Evolutionary conservation across 2,329 filamentous ascomycete species (phyloP), one percentile per base, ranked within the genome.

Genomic region (Venturia aucupariae): DNA sequence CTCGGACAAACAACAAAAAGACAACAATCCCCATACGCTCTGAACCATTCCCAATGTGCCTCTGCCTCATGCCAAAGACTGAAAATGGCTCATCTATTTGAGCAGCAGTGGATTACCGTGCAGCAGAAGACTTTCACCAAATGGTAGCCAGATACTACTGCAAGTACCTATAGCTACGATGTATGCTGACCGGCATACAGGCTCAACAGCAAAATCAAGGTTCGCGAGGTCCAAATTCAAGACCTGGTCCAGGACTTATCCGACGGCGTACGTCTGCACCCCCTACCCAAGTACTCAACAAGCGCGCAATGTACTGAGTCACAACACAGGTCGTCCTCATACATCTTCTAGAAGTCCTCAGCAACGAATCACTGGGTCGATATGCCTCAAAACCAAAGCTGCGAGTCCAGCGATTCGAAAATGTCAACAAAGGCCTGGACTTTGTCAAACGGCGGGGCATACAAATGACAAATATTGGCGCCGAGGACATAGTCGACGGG

Each of bases 81-180:
- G 27, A 35, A n/a, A 57, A 57, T 57, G 51, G 51, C 51, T 57
- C 51, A 57, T 22, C 30, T 79, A 70, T 77, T 80, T 72, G 84
- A 87, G 76, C 82, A 85, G 78, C 82, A 84, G 77, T 86, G 84
- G 84, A 80, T 86, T 71, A 84, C 82, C 73, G 92, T 96, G 78
- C 93, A 97, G 81, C 89, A 97, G 77, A 99, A 97, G 84, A 99
- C 94, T 35, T 99, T 99, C 78, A 96, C 92, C 66, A 99, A 97
- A 90, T 99, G 94, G 89, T 90, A 72, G 71, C 55, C 65, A 63
- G 57, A 55, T n/a, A 24, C 30, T 8, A 35, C 46, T 30, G n/a
- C n/a, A n/a, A n/a, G n/a, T n/a, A 17, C 46, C 17, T 38, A 57
- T 61, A 41, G 41, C 67, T 60, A 35, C 13, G 6, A 13, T 51